These are phyloP conservation scores for Nitzschia sp. DNA, from an alignment of 108 stramenopile genomes.

Conservation along the genomic window DNA sequence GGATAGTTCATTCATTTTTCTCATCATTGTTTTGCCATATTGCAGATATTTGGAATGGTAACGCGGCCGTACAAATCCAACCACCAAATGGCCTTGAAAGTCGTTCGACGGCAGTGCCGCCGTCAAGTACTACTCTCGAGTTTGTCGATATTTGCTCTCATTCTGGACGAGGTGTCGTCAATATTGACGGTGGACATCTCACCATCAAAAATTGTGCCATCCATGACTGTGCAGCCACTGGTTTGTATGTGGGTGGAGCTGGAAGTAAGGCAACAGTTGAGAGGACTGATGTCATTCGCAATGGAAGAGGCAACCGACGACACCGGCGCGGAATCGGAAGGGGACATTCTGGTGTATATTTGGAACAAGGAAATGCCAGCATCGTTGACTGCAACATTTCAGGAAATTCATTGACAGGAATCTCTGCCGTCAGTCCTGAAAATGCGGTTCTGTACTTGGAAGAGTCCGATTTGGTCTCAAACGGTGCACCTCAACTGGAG, in stretches of 20 bases:
- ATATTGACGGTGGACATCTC: conserved; percentile 68
- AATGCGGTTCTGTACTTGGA: conserved; percentile 62
- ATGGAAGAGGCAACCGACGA: conserved; percentile 65
- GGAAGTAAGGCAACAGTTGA: conserved; percentile 54
- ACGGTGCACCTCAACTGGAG: conserved; percentile 71
- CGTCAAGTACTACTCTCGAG: conserved; percentile 49
- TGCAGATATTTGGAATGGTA: conserved; percentile 84
- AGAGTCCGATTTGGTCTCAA: conserved; percentile 61
- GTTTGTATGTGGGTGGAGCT: conserved; percentile 72
- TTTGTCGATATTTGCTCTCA: conserved; percentile 56
- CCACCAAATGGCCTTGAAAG: conserved; percentile 44
- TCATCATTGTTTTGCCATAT: not conserved
- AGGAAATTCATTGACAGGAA: conserved; percentile 71
- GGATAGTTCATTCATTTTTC: not conserved
- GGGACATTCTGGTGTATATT: conserved; percentile 75
- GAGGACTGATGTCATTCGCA: conserved; percentile 60
- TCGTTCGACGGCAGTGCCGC: conserved; percentile 32
- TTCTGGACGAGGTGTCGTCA: conserved; percentile 74
- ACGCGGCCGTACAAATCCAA: conserved; percentile 79
- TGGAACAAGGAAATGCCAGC: conserved; percentile 75
- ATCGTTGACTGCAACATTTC: conserved; percentile 74
- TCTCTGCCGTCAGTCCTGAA: conserved; percentile 67
- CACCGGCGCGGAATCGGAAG: conserved; percentile 64
- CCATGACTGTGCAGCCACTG: conserved; percentile 83
- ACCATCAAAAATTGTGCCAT: conserved; percentile 50